Evolutionary conservation across 257 asterid genomes (phyloP).

Genomic region (Lycium barbarum): DNA sequence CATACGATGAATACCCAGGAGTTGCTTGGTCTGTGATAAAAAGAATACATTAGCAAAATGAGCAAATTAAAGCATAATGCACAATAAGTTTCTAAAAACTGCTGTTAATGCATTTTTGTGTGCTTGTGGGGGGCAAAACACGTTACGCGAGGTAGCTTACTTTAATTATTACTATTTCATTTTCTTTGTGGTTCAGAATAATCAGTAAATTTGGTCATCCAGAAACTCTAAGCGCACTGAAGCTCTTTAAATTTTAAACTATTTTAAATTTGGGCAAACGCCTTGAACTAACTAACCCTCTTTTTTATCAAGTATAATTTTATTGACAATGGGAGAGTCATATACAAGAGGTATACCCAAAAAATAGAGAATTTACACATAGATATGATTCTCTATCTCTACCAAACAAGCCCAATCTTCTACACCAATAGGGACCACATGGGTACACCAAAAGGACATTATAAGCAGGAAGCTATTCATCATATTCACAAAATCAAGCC

Average conservation of each 20-base stretch:
- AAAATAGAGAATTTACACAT: neutral
- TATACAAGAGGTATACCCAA: neutral
- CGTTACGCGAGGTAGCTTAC: neutral
- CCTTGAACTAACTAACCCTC: neutral
- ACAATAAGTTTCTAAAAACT: neutral
- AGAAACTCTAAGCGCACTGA: neutral
- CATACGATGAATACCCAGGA: constrained; percentile 66
- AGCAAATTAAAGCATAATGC: neutral
- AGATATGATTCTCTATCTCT: neutral
- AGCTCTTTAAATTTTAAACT: neutral
- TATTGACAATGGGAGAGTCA: neutral
- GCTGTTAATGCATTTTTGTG: neutral
- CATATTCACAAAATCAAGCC: neutral
- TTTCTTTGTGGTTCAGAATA: constrained; percentile 5
- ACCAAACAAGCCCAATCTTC: neutral
- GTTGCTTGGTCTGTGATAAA: constrained; percentile 63
- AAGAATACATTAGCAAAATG: constrained; percentile 19
- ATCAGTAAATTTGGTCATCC: neutral
- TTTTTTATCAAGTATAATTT: constrained; percentile 10
- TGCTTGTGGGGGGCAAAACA: neutral
- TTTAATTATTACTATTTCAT: neutral
- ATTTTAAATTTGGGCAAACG: neutral
- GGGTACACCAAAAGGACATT: neutral
- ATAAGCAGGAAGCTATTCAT: neutral
- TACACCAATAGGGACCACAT: neutral